A percentile compares a stretch with the other conserved stretches of the same genome.
Conservation (phyloP, 441 rosid species). For the Populus hybrid region DNA sequence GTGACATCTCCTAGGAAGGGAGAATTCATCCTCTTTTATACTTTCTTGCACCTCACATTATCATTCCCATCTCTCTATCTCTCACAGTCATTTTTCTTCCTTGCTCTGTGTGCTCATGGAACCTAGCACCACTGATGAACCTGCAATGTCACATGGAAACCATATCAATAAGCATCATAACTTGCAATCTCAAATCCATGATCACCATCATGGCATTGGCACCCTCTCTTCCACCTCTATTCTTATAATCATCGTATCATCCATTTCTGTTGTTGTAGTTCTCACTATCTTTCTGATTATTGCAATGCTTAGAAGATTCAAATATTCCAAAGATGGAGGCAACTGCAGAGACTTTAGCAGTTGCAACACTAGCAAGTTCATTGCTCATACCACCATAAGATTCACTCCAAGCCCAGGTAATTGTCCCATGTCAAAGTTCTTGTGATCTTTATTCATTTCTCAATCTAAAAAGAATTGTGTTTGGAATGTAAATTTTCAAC, state of each 20-base stretch:
- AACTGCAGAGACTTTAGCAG: slow-evolving; percentile 29
- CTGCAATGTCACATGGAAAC: slow-evolving; percentile 25
- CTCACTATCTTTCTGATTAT: slow-evolving; percentile 41
- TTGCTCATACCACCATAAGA: slow-evolving; percentile 36
- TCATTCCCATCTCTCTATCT: slow-evolving; percentile 3
- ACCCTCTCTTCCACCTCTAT: slow-evolving; percentile 43
- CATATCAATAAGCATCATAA: slow-evolving; percentile 23
- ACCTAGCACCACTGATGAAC: slow-evolving; percentile 19
- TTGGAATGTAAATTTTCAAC: not conserved
- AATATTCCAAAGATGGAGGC: slow-evolving; percentile 32
- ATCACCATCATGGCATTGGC: slow-evolving; percentile 24
- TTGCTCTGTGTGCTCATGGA: slow-evolving; percentile 43
- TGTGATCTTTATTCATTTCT: not conserved
- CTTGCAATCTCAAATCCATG: slow-evolving; percentile 25
- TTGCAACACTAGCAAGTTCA: slow-evolving; percentile 32
- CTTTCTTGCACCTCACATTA: slow-evolving; percentile 12
- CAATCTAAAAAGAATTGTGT: too few relatives aligned
- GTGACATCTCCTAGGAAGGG: slow-evolving; percentile 21
- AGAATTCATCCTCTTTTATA: slow-evolving; percentile 12
- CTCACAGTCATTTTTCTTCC: slow-evolving; percentile 6
- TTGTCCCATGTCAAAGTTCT: not conserved
- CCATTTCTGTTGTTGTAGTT: slow-evolving; percentile 36
- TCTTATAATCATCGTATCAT: slow-evolving; percentile 41
- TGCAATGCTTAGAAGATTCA: slow-evolving; percentile 46
- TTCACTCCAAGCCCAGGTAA: slow-evolving; percentile 73